phyloP scores from a whole-genome alignment of 768 basidiomycete genomes.

The Leccinum variicolor region DNA sequence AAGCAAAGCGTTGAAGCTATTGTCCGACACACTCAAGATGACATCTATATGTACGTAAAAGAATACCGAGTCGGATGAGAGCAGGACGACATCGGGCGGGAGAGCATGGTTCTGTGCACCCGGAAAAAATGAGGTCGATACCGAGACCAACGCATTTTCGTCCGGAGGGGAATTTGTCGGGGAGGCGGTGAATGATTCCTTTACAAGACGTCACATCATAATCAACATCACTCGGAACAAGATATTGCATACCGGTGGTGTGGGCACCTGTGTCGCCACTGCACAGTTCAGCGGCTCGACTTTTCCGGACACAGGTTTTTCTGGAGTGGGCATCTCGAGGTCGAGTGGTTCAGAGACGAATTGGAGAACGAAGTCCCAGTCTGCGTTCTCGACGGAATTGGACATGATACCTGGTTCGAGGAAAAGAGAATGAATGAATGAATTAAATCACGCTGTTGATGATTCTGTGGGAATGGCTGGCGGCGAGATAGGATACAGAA shows the following conservation, averaged over 20 bases:
- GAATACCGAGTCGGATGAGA: slow-evolving; percentile 76
- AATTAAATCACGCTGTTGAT: not conserved
- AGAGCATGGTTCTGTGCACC: slow-evolving; percentile 54
- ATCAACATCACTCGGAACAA: slow-evolving; percentile 1
- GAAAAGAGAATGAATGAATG: not conserved
- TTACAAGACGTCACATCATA: not conserved
- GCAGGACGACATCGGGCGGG: slow-evolving; percentile 61
- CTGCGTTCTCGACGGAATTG: slow-evolving; percentile 40
- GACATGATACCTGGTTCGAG: slow-evolving; percentile 16
- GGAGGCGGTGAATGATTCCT: slow-evolving; percentile 35
- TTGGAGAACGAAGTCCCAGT: slow-evolving; percentile 64
- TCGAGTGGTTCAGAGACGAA: slow-evolving; percentile 49
- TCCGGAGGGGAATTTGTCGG: slow-evolving; percentile 31
- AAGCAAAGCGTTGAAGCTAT: slow-evolving; percentile 59
- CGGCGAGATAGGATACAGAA: not conserved
- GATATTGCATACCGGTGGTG: slow-evolving; percentile 53
- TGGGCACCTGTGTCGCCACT: slow-evolving; percentile 48
- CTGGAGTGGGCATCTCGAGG: slow-evolving; percentile 30
- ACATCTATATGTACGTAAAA: slow-evolving; percentile 73
- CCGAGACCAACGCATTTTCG: slow-evolving; percentile 58
- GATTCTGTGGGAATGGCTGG: slow-evolving; percentile 1
- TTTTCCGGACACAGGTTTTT: slow-evolving; percentile 35
- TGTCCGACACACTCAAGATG: slow-evolving; percentile 58
- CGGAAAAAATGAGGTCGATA: slow-evolving; percentile 82
- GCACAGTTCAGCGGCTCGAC: slow-evolving; percentile 13